These are phyloP conservation scores for Pilasporangium apinafurcum DNA, from an alignment of 352 stramenopile species.

Conservation along the genomic window DNA sequence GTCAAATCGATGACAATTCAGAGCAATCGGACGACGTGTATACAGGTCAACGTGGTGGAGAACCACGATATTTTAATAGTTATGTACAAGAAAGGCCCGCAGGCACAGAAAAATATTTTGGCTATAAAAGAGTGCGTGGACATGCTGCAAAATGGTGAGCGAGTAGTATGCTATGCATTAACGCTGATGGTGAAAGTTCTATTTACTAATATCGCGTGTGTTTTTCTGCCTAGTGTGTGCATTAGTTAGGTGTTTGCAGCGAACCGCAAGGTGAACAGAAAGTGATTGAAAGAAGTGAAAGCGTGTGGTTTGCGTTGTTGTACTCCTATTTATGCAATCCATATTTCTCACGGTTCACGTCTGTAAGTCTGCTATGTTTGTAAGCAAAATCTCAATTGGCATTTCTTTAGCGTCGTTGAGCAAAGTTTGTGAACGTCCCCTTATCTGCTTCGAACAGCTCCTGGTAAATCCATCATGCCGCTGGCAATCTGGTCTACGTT, in stretches of 20 bases:
- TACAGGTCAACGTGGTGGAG: conserved; percentile 84
- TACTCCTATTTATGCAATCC: no score
- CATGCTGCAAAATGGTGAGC: conserved; percentile 71
- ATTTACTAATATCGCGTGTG: neutral
- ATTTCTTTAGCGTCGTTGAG: no score
- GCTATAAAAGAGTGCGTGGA: conserved; percentile 78
- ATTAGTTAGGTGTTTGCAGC: conserved; percentile 63
- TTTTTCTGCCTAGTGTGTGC: conserved; percentile 32
- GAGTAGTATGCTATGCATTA: conserved; percentile 1
- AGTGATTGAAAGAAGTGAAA: no score
- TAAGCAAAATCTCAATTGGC: no score
- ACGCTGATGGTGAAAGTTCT: neutral
- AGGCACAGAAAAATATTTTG: conserved; percentile 54
- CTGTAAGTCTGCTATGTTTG: no score
- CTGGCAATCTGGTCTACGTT: no score
- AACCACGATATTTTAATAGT: conserved; percentile 78
- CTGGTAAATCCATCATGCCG: no score
- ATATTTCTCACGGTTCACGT: no score
- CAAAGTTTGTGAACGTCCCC: no score
- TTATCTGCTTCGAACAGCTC: no score
- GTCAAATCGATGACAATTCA: conserved; percentile 87
- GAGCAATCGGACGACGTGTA: conserved; percentile 74
- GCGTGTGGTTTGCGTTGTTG: no score
- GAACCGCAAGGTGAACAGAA: conserved; percentile 38
- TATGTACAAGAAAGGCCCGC: conserved; percentile 76